These are phyloP conservation scores for Bauhinia variegata DNA, from an alignment of 306 rosid genomes.

Conservation along the genomic window DNA sequence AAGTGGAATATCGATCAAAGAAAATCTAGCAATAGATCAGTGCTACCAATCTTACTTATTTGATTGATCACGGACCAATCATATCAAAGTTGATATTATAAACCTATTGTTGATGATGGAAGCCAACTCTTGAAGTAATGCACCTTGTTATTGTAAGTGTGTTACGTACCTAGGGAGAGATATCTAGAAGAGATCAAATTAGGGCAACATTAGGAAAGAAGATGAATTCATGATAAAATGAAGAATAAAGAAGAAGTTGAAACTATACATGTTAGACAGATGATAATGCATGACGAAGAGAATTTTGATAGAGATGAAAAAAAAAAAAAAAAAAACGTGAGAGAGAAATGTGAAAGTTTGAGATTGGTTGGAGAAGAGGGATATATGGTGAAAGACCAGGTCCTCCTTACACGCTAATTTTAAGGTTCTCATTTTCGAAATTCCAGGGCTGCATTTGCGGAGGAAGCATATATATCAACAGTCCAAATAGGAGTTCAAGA, in stretches of 20 bases:
- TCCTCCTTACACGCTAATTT: conserved; percentile 34
- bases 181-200: neutral
- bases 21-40: too few relatives aligned
- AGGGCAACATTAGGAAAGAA: too few relatives aligned
- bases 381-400: conserved; percentile 53
- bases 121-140: too few relatives aligned
- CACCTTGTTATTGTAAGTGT: neutral
- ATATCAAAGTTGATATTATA: too few relatives aligned
- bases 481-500: too few relatives aligned
- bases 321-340: neutral
- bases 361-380: neutral
- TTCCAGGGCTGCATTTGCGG: conserved; percentile 53
- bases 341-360: too few relatives aligned
- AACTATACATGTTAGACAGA: conserved; percentile 13
- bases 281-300: too few relatives aligned
- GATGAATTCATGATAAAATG: too few relatives aligned
- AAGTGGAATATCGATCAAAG: too few relatives aligned
- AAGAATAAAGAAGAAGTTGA: neutral
- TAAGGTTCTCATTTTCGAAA: conserved; percentile 33
- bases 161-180: neutral
- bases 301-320: conserved; percentile 2
- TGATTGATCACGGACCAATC: too few relatives aligned
- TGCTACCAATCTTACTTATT: too few relatives aligned
- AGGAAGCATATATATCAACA: conserved; percentile 24
- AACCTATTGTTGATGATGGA: too few relatives aligned